These are phyloP conservation scores for Lentinula edodes DNA, from an alignment of 768 basidiomycete genomes.

Conservation along the genomic window DNA sequence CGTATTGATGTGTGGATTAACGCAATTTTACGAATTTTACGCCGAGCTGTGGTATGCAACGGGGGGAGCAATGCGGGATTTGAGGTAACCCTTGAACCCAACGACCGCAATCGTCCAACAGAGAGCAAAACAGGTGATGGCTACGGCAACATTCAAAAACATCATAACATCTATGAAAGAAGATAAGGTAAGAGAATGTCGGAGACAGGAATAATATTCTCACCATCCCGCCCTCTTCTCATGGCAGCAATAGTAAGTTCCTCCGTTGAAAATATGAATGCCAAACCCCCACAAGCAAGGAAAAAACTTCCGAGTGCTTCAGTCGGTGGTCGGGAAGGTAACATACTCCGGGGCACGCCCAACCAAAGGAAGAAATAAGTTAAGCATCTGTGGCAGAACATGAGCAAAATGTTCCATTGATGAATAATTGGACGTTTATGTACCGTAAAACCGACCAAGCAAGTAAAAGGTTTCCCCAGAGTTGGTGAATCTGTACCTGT, in stretches of 20 bases:
- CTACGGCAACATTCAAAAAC: conserved; percentile 82
- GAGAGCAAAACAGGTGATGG: conserved; percentile 81
- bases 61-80: conserved; percentile 28
- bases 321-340: conserved; percentile 90
- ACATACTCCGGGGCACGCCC: conserved; percentile 72
- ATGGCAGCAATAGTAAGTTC: conserved; percentile 88
- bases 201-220: conserved; percentile 13
- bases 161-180: conserved; percentile 69
- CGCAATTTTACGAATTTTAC: conserved; percentile 7
- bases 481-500: conserved; percentile 80
- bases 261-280: conserved; percentile 88
- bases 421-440: conserved; percentile 50
- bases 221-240: conserved; percentile 83
- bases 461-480: conserved; percentile 88
- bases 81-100: conserved; percentile 79
- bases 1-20: too few relatives aligned
- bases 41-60: conserved; percentile 30
- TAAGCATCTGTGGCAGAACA: conserved; percentile 27
- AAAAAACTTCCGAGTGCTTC: conserved; percentile 87
- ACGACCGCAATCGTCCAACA: conserved; percentile 77
- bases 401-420: conserved; percentile 31
- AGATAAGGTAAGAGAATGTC: conserved; percentile 3
- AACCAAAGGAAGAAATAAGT: conserved; percentile 97
- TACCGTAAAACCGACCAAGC: conserved; percentile 68
- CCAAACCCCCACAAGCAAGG: conserved; percentile 80